Evolutionary conservation across 1,284 basidiomycete species (phyloP).

Genomic region (Clitocybe nebularis): DNA sequence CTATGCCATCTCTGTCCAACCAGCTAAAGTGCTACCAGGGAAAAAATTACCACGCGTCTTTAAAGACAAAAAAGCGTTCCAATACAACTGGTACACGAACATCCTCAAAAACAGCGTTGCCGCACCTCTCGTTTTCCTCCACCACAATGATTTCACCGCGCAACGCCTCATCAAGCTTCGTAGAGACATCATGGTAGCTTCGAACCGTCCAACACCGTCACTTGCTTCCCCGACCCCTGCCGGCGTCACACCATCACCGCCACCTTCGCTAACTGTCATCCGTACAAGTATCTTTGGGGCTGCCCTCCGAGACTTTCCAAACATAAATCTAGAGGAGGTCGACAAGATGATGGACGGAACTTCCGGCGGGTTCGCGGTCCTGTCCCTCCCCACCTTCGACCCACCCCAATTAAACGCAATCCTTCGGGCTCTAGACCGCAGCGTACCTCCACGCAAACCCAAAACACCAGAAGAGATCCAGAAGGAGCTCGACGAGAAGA

Average conservation of each 20-base stretch:
- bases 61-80: conserved; percentile 67
- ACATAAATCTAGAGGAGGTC: conserved; percentile 45
- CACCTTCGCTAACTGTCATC: conserved; percentile 59
- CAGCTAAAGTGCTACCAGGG: conserved; percentile 46
- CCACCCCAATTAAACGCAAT: conserved; percentile 67
- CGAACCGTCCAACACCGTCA: conserved; percentile 40
- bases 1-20: conserved; percentile 59
- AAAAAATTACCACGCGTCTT: conserved; percentile 60
- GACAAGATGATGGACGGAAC: conserved; percentile 51
- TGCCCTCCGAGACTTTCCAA: conserved; percentile 56
- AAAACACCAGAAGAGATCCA: conserved; percentile 48
- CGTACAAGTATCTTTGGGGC: conserved; percentile 72
- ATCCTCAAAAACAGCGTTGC: conserved; percentile 51
- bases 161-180: conserved; percentile 61
- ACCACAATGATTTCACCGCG: conserved; percentile 66
- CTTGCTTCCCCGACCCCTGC: conserved; percentile 33
- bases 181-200: conserved; percentile 55
- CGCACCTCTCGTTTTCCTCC: conserved; percentile 66
- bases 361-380: conserved; percentile 59
- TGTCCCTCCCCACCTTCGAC: conserved; percentile 63
- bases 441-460: conserved; percentile 54
- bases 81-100: conserved; percentile 69
- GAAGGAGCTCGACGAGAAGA: conserved; percentile 48
- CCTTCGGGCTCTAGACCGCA: conserved; percentile 64
- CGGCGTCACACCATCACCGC: conserved; percentile 28